Percentiles rank a stretch among this genome's conserved stretches.
Evolutionary conservation across 1,139 yeast genomes (phyloP).

Genomic region (Tardiomyces digboiensis): DNA sequence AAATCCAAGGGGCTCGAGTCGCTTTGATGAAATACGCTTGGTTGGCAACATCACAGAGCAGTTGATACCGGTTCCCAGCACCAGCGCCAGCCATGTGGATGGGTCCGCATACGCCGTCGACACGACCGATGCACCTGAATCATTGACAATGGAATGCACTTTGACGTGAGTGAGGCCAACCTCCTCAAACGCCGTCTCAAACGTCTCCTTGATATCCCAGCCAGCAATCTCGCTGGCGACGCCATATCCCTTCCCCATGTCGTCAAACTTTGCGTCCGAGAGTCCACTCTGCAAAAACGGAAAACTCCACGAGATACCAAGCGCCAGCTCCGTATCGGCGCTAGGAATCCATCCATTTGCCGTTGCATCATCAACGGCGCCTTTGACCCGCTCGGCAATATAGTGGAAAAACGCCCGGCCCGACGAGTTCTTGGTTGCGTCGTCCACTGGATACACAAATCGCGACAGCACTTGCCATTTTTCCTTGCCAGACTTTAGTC

Average conservation of each 20-base stretch:
- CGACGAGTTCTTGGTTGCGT: conserved; percentile 24
- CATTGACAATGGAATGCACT: conserved; percentile 80
- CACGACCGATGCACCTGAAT: conserved; percentile 78
- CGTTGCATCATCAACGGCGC: conserved; percentile 50
- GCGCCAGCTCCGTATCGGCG: conserved; percentile 3
- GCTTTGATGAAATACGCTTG: conserved; percentile 5
- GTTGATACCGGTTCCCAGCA: conserved; percentile 89
- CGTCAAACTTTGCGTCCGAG: conserved; percentile 59
- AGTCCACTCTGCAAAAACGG: conserved; percentile 28
- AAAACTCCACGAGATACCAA: conserved; percentile 26
- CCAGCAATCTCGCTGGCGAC: conserved; percentile 60
- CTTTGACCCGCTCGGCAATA: conserved; percentile 44
- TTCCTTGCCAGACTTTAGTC: conserved; percentile 40
- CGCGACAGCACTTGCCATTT: not conserved
- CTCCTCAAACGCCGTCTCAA: conserved; percentile 48
- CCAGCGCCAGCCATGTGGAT: conserved; percentile 68
- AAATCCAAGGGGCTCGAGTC: not conserved
- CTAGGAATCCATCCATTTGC: conserved; percentile 23
- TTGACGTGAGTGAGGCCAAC: conserved; percentile 42
- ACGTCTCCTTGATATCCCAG: conserved; percentile 56
- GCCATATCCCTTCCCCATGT: conserved; percentile 91
- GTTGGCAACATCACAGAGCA: conserved; percentile 29
- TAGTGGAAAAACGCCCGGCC: conserved; percentile 53
- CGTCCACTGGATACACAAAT: conserved; percentile 10
- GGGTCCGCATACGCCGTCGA: conserved; percentile 63